phyloP scores from a whole-genome alignment of 306 rosid species.

The Sphenostylis stenocarpa region DNA sequence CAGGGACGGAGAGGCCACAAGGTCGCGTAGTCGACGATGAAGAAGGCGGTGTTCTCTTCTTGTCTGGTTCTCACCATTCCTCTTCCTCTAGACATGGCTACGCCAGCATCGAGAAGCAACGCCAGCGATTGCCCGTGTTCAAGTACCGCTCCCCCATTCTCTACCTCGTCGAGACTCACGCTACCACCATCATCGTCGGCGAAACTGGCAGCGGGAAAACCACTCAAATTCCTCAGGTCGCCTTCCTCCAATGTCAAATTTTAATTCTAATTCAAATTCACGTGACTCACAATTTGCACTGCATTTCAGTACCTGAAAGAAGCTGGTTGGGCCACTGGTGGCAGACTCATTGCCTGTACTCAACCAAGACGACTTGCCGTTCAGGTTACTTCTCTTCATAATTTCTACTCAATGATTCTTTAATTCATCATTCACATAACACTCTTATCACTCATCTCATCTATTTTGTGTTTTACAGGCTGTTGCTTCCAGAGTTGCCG shows the following conservation, averaged over 20 bases:
- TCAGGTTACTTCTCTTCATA: constrained; percentile 46
- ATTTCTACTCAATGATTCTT: background rate
- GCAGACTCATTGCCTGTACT: constrained; percentile 86
- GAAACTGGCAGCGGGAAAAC: constrained; percentile 98
- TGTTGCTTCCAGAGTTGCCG: constrained; percentile 87
- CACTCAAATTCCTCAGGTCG: constrained; percentile 96
- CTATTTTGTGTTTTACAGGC: constrained; percentile 44
- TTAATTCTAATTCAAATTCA: background rate
- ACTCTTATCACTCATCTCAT: background rate
- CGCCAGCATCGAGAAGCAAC: constrained; percentile 71
- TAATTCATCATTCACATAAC: background rate
- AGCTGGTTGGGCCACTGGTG: constrained; percentile 93
- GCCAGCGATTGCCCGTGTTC: constrained; percentile 88
- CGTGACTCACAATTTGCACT: background rate
- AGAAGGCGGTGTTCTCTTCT: constrained; percentile 92
- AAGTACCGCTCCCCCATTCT: constrained; percentile 82
- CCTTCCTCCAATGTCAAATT: background rate
- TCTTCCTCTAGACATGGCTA: constrained; percentile 47
- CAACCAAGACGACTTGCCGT: constrained; percentile 94
- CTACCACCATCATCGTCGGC: constrained; percentile 86
- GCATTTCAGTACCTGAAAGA: constrained; percentile 69
- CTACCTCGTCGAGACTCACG: constrained; percentile 78
- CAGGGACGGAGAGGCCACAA: constrained; percentile 82
- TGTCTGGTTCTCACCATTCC: constrained; percentile 40
- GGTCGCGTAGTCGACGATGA: constrained; percentile 79